Evolutionary conservation across 2,329 filamentous ascomycete species (phyloP), one percentile per base, ranked within the genome.

Genomic region (Beauveria sp.): DNA sequence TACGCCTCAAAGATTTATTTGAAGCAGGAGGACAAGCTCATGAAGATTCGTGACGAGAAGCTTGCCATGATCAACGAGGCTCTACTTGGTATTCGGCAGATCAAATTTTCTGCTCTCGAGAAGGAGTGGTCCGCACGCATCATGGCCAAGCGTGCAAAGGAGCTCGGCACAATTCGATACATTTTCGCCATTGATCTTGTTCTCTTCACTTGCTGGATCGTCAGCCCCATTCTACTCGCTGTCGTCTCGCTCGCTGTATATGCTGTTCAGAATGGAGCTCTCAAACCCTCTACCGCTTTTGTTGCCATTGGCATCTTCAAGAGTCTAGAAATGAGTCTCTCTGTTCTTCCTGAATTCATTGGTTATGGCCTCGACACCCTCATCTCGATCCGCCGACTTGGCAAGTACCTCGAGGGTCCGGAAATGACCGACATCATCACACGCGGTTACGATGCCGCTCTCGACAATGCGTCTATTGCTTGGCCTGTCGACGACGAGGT

Each of bases 81-180:
- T 0, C 75, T 95, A 1, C 83, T 89, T 67, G 90, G 90, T 8
- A 93, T 93, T 65, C 84, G 89, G 1, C 90, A 95, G 72, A 91
- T 95, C 75, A 95, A 95, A 69, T 92, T 93, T 67, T 89, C 89
- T 0, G 90, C 90, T 1, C 74, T 91, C 2, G 90, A 93, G 71
- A 75, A 78, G 22, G 84, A 89, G 66, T 93, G 90, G 90, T 85
- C 91, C 70, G 78, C 80, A 18, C 88, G 87, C 64, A 89, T 95
- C 48, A 65, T 70, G 73, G 80, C 64, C 72, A 81, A 64, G 83
- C 80, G 90, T 68, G 82, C 86, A 49, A 82, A 80, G 52, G 90
- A 93, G 70, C 79, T 93, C 10, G 73, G 75, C 5, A 84, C 83
- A 24, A 80, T 90, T 42, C 90, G 88, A 84, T 79, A 77, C 45